Evolutionary conservation across 2,329 filamentous ascomycete species (phyloP), one percentile per base, ranked within the genome.

Genomic region (Zopfia rhizophila): DNA sequence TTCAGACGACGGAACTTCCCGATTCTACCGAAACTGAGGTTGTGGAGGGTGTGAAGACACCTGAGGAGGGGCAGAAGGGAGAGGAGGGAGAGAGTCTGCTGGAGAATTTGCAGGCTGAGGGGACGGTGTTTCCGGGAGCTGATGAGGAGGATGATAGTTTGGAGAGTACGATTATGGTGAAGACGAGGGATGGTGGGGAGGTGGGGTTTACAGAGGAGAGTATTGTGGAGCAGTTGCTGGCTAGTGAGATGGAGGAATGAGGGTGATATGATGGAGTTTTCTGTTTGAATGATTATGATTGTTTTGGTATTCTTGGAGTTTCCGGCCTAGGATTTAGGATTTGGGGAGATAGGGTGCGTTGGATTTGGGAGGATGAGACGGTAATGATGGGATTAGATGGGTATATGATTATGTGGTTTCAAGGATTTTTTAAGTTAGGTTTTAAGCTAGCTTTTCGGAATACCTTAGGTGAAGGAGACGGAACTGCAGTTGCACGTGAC

Each of bases 51-150:
- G 48, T 32, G 22, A 22, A n/a, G 13, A 37, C 49, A 14, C 29
- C 24, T 45, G 12, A 53, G 56, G 4, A 38, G 3, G 50, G 53
- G 10, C 7, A 36, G 12, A 40, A 40, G 3, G 55, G 54, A 2
- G 53, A 55, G 3, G 58, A 64, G 4, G 63, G 63, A 4, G 63
- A 63, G 1, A 69, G 63, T 0, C 65, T 69, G 60, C 32, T 71
- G 8, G 64, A 62, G 6, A 60, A 59, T 17, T 56, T 68, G 54
- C 66, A 70, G 24, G 68, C 59, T 1, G 68, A 71, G 44, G 60
- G 67, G 3, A 71, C 68, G 13, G 53, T 61, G 7, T 64, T 70
- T 55, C 67, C 68, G 10, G 56, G 69, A 25, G 61, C 63, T 27
- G 57, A 58, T 3, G 54, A 53, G 1, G 60, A 60, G 3, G 60